A percentile compares a stretch with the other conserved stretches of the same genome.
These are phyloP conservation scores for Capsaspora owczarzaki DNA, from an alignment of 78 protist species.

Conservation along the genomic window DNA sequence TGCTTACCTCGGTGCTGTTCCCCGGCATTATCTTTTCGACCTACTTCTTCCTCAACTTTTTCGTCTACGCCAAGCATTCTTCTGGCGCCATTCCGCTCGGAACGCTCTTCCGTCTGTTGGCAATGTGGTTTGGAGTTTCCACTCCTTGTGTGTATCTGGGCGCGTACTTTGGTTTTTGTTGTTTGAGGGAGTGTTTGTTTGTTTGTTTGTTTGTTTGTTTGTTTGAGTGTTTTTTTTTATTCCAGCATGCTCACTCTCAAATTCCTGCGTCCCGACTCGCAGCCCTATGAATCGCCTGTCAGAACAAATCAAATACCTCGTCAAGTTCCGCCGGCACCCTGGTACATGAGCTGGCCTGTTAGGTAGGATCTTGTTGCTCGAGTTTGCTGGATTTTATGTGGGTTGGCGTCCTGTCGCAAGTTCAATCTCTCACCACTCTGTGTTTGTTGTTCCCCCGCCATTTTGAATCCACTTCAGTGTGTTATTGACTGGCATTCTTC, in stretches of 20 bases:
- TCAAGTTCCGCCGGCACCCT: neutral
- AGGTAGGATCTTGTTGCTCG: too few relatives aligned
- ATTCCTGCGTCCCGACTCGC: too few relatives aligned
- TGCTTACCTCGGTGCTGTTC: neutral
- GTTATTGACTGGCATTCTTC: slow-evolving; percentile 83
- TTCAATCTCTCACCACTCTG: too few relatives aligned
- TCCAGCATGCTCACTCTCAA: neutral
- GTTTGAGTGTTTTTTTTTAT: neutral
- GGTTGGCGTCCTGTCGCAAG: too few relatives aligned
- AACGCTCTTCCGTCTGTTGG: slow-evolving; percentile 52
- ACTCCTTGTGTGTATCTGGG: slow-evolving; percentile 89
- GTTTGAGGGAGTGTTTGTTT: neutral
- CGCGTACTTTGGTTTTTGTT: slow-evolving; percentile 72
- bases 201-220: too few relatives aligned
- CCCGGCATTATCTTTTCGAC: slow-evolving; percentile 43
- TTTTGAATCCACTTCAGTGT: slow-evolving; percentile 25
- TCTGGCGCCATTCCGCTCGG: slow-evolving; percentile 79
- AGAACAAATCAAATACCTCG: neutral
- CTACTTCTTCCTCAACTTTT: slow-evolving; percentile 70
- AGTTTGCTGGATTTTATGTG: too few relatives aligned
- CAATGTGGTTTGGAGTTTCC: slow-evolving; percentile 84
- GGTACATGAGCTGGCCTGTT: too few relatives aligned
- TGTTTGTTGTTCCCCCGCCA: too few relatives aligned
- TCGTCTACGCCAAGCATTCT: slow-evolving; percentile 68
- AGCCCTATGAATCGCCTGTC: neutral